Base-by-base conservation (phyloP, 2,329 filamentous ascomycete genomes). In the Penicillium sp. region DNA sequence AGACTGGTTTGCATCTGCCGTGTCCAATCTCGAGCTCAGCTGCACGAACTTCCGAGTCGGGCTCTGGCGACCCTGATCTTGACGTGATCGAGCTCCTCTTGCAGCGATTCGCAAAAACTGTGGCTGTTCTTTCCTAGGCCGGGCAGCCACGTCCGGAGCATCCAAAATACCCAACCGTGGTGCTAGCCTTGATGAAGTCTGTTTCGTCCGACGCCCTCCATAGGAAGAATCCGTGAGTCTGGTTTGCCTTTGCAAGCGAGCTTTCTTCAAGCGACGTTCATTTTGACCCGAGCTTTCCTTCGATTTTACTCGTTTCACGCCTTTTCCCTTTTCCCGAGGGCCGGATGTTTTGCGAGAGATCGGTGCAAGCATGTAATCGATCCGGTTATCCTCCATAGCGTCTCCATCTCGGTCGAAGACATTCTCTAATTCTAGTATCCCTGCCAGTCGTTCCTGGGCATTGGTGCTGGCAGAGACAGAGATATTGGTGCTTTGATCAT, bases 41-140 rank as follows among this genome's bases (percentile, higher is more conserved):
- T 79, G 77, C 53, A 87, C 77, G 40, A 82, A 75, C 65, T 87
- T 87, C 53, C 75, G 73, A 25, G 75, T 77, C 16, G 82, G 84
- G 46, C 81, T 83, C 65, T 82, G 80, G 57, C 84, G 80, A 38
- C 81, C 84, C 67, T 75, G 69, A 66, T 85, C 80, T 26, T 74
- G 70, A 51, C 79, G 77, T 43, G 75, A 78, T 8, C 82, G 81
- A 52, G 80, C 83, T 66, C 80, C 78, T 61, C 86, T 81, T 30
- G 80, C 79, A 37, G 86, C 86, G 59, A 89, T 70, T 55, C 80
- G 80, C 6, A 88, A 74, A 57, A 88, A 88, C 25, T 80, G 79
- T 8, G 86, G 84, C 40, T 79, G 75, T 7, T 78, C 65, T 59
- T 66, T 59, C 35, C 64, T 65, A 45, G 68, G 57, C 4, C 64